Evolutionary conservation across 345 rosid genomes (phyloP).

Genomic region (Corymbia maculata): DNA sequence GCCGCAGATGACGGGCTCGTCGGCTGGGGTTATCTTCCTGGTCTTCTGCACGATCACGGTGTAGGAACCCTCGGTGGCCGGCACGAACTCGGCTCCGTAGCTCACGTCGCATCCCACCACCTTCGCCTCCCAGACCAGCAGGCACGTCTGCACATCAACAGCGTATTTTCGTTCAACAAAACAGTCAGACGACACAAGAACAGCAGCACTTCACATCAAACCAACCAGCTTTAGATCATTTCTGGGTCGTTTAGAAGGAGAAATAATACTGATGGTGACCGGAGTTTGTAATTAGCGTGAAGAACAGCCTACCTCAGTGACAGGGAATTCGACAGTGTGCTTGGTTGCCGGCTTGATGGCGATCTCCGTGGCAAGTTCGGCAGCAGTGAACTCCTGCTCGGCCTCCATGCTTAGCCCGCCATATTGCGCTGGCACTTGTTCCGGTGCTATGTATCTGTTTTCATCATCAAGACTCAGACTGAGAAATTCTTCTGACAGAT

Average conservation of each 20-base stretch:
- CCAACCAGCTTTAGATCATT: not conserved
- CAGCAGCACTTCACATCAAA: not conserved
- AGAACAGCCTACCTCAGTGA: slow-evolving; percentile 40
- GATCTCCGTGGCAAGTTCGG: slow-evolving; percentile 43
- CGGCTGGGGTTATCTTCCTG: slow-evolving; percentile 31
- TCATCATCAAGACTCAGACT: not conserved
- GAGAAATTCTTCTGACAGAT: not conserved
- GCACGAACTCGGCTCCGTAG: slow-evolving; percentile 75
- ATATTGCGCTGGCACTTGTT: slow-evolving; percentile 53
- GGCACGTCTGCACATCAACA: slow-evolving; percentile 25
- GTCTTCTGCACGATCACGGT: slow-evolving; percentile 67
- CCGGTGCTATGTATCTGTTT: slow-evolving; percentile 55
- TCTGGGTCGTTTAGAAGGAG: not conserved
- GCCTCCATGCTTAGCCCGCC: slow-evolving; percentile 60
- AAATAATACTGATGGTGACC: not conserved
- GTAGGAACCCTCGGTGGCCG: slow-evolving; percentile 53
- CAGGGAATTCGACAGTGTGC: slow-evolving; percentile 53
- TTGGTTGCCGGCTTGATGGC: slow-evolving; percentile 55
- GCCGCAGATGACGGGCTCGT: slow-evolving; percentile 55
- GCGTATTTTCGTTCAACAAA: not conserved
- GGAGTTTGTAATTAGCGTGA: not conserved
- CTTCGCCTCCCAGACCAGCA: slow-evolving; percentile 62
- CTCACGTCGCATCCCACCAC: slow-evolving; percentile 79
- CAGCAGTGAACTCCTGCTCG: slow-evolving; percentile 40
- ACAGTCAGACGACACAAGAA: not conserved